A percentile compares a stretch with the other conserved stretches of the same genome.
phyloP scores from a whole-genome alignment of 306 rosid genomes.

The Cercis canadensis region DNA sequence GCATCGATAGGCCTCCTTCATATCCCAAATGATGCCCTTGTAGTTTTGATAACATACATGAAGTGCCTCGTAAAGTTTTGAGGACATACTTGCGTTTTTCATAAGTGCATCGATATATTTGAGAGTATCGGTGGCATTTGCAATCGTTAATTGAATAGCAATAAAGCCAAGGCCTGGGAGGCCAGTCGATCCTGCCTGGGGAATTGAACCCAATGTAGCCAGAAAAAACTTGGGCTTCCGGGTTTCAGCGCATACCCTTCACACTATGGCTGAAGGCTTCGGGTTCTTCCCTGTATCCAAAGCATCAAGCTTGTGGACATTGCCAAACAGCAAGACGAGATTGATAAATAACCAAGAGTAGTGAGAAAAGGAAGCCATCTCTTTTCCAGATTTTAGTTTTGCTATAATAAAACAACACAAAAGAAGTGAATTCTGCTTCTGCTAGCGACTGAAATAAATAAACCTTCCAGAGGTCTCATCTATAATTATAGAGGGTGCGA shows the following conservation, averaged over 20 bases:
- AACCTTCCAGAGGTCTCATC: neutral
- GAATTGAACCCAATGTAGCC: no score
- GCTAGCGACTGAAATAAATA: neutral
- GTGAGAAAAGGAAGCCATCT: neutral
- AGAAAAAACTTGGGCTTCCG: no score
- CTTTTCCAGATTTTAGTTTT: neutral
- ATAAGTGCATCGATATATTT: neutral
- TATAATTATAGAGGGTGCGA: neutral
- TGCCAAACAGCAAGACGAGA: neutral
- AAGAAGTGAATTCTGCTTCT: neutral
- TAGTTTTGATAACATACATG: no score
- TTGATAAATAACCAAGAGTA: neutral
- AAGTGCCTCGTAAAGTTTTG: no score
- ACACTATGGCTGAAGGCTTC: constrained; percentile 4
- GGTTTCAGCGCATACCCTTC: constrained; percentile 3
- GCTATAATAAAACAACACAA: neutral
- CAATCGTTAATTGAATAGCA: neutral
- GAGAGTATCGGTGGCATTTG: neutral
- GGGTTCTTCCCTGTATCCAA: neutral
- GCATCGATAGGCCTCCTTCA: no score
- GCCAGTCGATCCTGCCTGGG: neutral
- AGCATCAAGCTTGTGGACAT: neutral
- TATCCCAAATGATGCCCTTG: no score
- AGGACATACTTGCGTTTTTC: neutral
- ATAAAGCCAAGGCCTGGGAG: neutral